Percentiles rank a stretch among this genome's conserved stretches.
Evolutionary conservation across 2,329 filamentous ascomycete genomes (phyloP).

Genomic region (Fusarium sp.): DNA sequence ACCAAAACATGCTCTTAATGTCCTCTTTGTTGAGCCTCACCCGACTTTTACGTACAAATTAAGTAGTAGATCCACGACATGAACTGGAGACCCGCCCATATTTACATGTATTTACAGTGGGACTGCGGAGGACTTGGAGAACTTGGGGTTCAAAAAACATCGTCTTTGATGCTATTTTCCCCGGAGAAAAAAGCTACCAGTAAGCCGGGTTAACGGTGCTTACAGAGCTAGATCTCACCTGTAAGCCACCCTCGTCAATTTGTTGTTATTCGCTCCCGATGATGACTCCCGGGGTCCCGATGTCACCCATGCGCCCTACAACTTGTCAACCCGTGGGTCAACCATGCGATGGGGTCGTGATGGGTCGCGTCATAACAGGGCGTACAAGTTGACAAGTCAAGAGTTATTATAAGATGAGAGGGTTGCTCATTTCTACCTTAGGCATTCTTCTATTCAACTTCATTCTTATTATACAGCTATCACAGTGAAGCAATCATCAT

Average conservation of each 20-base stretch:
- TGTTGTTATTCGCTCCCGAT: not conserved
- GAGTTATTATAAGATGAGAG: not conserved
- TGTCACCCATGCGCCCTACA: constrained; percentile 31
- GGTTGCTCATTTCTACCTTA: not conserved
- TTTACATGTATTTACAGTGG: constrained; percentile 18
- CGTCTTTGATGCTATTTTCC: not conserved
- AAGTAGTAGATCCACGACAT: not conserved
- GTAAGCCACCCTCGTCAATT: not conserved
- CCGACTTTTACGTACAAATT: constrained; percentile 31
- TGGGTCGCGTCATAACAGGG: constrained; percentile 34
- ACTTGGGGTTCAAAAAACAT: constrained; percentile 1
- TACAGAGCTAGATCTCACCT: not conserved
- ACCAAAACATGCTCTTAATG: not conserved
- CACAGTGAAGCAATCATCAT: not conserved
- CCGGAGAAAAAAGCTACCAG: not conserved
- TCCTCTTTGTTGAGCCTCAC: not conserved
- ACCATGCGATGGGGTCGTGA: constrained; percentile 17
- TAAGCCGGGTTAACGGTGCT: not conserved
- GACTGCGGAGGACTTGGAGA: constrained; percentile 5
- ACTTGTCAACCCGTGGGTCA: constrained; percentile 32
- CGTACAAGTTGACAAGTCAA: constrained; percentile 2
- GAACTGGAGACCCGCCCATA: constrained; percentile 8
- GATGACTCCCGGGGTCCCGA: constrained; percentile 17
- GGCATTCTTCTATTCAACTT: not conserved
- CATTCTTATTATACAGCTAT: not conserved